phyloP scores from a whole-genome alignment of 1,284 basidiomycete genomes.

The Microbotryum scabiosae region DNA sequence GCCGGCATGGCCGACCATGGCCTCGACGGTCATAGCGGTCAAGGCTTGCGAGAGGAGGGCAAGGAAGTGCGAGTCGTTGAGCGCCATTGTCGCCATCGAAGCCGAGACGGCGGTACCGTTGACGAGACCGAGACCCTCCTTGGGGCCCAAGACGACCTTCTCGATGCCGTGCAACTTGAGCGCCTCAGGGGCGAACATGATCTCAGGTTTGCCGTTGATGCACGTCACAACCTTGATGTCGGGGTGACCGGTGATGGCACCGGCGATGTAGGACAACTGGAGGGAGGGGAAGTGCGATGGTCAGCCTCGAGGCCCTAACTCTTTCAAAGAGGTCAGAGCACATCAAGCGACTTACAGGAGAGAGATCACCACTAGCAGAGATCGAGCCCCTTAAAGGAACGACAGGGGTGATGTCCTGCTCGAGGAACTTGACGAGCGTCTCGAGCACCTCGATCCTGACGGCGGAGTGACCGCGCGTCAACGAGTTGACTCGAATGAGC shows the following conservation, averaged over 20 bases:
- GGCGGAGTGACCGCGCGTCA: constrained; percentile 75
- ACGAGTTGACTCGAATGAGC: constrained; percentile 73
- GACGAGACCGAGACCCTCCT: constrained; percentile 54
- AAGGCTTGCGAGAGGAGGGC: constrained; percentile 62
- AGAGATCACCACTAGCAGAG: constrained; percentile 59
- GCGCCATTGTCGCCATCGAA: constrained; percentile 44
- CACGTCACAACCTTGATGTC: constrained; percentile 53
- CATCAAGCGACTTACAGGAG: constrained; percentile 32
- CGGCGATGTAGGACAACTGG: constrained; percentile 76
- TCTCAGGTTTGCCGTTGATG: constrained; percentile 17
- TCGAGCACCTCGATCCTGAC: constrained; percentile 72
- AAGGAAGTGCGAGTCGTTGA: constrained; percentile 65
- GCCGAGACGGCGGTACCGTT: constrained; percentile 77
- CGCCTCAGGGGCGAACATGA: constrained; percentile 46
- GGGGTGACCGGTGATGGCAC: constrained; percentile 65
- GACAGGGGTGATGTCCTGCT: constrained; percentile 64
- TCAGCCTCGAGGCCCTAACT: background rate
- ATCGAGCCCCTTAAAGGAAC: constrained; percentile 77
- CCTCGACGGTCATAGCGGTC: constrained; percentile 78
- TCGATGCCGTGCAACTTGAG: constrained; percentile 56
- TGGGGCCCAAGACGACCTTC: constrained; percentile 63
- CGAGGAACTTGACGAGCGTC: constrained; percentile 64
- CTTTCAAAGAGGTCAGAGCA: background rate
- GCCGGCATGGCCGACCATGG: constrained; percentile 56
- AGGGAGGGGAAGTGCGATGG: constrained; percentile 36